Percentiles rank a stretch among this genome's conserved stretches.
Evolutionary conservation across 2,329 filamentous ascomycete genomes (phyloP).

Genomic region (Leptographium flavum): DNA sequence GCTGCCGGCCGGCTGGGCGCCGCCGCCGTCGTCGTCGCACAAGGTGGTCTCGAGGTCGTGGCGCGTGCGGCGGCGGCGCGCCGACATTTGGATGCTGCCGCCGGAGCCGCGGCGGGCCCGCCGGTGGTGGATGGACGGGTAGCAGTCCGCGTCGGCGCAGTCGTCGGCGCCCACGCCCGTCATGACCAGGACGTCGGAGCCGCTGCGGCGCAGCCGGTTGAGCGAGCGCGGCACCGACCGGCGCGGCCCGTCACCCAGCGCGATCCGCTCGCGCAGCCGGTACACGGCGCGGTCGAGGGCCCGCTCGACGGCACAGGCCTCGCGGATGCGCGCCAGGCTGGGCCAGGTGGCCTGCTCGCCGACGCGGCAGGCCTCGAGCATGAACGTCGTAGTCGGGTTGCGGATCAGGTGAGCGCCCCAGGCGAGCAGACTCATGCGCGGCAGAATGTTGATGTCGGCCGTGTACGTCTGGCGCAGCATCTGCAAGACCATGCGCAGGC

Average conservation of each 20-base stretch:
- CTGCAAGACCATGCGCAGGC: constrained; percentile 63
- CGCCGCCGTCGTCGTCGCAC: constrained; percentile 20
- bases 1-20: constrained; percentile 13
- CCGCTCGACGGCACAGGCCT: constrained; percentile 78
- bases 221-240: no score
- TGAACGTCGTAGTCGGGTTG: constrained; percentile 78
- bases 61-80: constrained; percentile 18
- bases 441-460: constrained; percentile 75
- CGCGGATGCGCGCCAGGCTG: constrained; percentile 69
- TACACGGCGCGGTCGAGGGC: constrained; percentile 67
- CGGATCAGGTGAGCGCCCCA: constrained; percentile 51
- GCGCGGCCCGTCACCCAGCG: constrained; percentile 49
- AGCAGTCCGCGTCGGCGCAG: neutral
- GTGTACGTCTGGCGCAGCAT: constrained; percentile 85
- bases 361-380: constrained; percentile 60
- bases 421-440: constrained; percentile 12
- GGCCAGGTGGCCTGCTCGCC: constrained; percentile 89
- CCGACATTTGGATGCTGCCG: constrained; percentile 29
- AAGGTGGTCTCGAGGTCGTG: constrained; percentile 21
- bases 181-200: no score
- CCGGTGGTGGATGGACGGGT: neutral
- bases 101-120: constrained; percentile 32
- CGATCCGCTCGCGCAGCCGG: constrained; percentile 49
- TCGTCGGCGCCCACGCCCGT: neutral
- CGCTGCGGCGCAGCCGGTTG: no score